These are phyloP conservation scores for Ciborinia camelliae DNA, from an alignment of 2,329 filamentous ascomycete species.

Conservation along the genomic window DNA sequence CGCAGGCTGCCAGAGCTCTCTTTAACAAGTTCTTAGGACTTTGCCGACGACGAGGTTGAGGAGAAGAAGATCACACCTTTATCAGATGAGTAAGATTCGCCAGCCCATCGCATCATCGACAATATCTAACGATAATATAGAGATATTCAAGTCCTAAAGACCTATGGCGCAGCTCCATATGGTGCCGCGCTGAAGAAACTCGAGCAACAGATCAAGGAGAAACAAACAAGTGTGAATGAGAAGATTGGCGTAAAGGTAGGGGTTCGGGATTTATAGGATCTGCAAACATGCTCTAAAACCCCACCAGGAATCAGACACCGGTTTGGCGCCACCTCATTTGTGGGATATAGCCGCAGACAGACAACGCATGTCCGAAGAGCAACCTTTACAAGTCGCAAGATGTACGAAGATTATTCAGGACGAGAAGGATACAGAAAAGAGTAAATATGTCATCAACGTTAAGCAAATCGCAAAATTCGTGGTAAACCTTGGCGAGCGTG, in stretches of 20 bases:
- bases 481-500: constrained; percentile 92
- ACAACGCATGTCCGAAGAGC: constrained; percentile 98
- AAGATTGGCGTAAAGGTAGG: constrained; percentile 85
- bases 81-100: constrained; percentile 77
- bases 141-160: constrained; percentile 99
- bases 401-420: constrained; percentile 99
- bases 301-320: constrained; percentile 91
- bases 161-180: constrained; percentile 95
- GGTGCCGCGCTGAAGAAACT: constrained; percentile 92
- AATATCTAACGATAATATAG: constrained; percentile 50
- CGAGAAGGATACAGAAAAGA: constrained; percentile 93
- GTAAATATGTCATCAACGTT: constrained; percentile 99
- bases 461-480: constrained; percentile 99
- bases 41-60: constrained; percentile 91
- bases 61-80: constrained; percentile 99
- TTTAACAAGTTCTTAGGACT: constrained; percentile 41
- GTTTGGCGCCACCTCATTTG: constrained; percentile 94
- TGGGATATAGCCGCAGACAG: constrained; percentile 98
- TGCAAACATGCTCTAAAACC: background rate
- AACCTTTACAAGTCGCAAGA: constrained; percentile 92
- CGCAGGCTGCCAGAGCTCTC: background rate
- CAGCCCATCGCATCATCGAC: constrained; percentile 9
- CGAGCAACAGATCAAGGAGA: constrained; percentile 99
- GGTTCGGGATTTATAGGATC: background rate
- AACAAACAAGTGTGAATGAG: constrained; percentile 96